Conservation (phyloP, 345 rosid species). For the Arabidopsis thaliana region DNA sequence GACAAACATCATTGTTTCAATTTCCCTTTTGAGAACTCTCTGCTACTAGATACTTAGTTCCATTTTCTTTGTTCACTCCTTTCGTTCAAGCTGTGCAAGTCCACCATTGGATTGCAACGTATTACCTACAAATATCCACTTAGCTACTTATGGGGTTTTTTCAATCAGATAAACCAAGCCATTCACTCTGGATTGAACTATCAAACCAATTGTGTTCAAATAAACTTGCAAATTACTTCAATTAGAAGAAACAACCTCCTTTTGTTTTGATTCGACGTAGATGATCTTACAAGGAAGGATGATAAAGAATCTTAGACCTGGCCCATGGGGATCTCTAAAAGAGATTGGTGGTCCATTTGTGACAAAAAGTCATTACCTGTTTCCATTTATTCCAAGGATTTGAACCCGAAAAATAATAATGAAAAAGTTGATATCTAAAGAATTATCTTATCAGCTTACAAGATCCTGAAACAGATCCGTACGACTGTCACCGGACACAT, state of each 20-base stretch:
- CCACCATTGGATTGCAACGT: background rate
- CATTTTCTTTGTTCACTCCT: too few species aligned
- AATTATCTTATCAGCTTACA: slow-evolving; percentile 7
- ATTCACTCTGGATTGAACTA: too few species aligned
- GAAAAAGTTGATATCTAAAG: background rate
- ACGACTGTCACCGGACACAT: slow-evolving; percentile 37
- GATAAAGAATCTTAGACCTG: slow-evolving; percentile 12
- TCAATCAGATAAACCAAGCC: slow-evolving; percentile 2
- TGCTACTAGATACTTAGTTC: background rate
- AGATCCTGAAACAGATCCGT: slow-evolving; percentile 39
- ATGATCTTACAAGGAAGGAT: background rate
- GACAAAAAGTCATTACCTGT: background rate
- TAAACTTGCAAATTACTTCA: background rate
- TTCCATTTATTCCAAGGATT: slow-evolving; percentile 13
- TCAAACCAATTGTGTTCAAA: background rate
- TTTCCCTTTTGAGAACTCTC: background rate
- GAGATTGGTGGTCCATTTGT: slow-evolving; percentile 19
- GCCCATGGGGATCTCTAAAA: slow-evolving; percentile 11
- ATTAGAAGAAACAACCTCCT: background rate
- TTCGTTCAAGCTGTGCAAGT: background rate
- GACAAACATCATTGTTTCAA: background rate
- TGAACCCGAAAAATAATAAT: background rate
- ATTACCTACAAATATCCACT: background rate
- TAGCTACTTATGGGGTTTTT: background rate
- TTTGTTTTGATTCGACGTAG: background rate